Evolutionary conservation across 306 rosid genomes (phyloP).

Genomic region (Glycine tomentella): DNA sequence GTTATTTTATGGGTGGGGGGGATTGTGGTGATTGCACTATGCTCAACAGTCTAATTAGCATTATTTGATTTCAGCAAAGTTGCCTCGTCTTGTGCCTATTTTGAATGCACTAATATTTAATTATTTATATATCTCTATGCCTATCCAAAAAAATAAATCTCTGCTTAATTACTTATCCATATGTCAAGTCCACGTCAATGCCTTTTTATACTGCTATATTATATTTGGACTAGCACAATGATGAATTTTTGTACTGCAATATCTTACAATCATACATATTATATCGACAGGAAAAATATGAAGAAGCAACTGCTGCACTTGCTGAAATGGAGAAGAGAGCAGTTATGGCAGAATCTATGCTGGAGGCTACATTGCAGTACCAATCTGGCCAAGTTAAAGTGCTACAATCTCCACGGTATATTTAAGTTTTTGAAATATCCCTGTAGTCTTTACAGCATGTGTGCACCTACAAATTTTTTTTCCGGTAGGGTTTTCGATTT

Average conservation of each 20-base stretch:
- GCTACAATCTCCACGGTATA: conserved; percentile 87
- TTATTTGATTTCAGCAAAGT: too few species aligned
- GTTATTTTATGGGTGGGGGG: not conserved
- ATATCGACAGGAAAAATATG: conserved; percentile 84
- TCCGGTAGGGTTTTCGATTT: not conserved
- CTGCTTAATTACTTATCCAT: not conserved
- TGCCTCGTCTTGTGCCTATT: not conserved
- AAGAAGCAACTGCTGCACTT: conserved; percentile 85
- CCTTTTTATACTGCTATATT: conserved; percentile 29
- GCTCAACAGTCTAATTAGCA: too few species aligned
- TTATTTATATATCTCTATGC: not conserved
- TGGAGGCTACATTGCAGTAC: conserved; percentile 98
- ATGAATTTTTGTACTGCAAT: conserved; percentile 34
- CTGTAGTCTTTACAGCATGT: not conserved
- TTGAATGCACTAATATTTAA: not conserved
- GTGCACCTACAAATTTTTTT: not conserved
- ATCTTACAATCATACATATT: conserved; percentile 24
- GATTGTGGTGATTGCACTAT: too few species aligned
- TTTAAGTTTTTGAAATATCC: conserved; percentile 23
- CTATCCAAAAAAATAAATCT: not conserved
- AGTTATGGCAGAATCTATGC: conserved; percentile 98
- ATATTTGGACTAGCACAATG: conserved; percentile 26
- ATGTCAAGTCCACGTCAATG: not conserved
- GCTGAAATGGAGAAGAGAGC: conserved; percentile 96
- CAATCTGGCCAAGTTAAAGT: conserved; percentile 91